Evolutionary conservation across 768 basidiomycete species (phyloP), one percentile per base, ranked within the genome.

Genomic region (Lactarius psammicola): DNA sequence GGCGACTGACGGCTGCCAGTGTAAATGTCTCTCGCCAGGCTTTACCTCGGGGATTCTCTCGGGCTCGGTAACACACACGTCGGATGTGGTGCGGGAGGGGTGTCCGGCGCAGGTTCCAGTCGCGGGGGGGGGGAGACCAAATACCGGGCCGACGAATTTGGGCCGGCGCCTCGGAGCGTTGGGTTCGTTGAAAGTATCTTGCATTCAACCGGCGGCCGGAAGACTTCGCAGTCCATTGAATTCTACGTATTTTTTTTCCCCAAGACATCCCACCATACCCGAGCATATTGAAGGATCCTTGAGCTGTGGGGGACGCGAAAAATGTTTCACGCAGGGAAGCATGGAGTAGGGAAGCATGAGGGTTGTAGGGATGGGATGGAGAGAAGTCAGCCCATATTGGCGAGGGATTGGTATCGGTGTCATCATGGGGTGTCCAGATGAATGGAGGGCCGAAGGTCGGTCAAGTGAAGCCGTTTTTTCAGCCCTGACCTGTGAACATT

Each of bases 401-500:
- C 15, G 11, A 13, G 38, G 17, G 23, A 11, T 30, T 36, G 51
- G 40, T 62, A 38, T 38, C 60, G 60, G 60, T 54, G 51, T 40
- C 9, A 55, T 30, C 53, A 31, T 18, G 17, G 10, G 2, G 30
- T n/a, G 36, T 46, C 23, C 23, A 23, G 44, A 30, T 49, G 31
- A 46, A 60, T 60, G 44, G 31, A 36, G 23, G 23, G 11, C 49
- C 59, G 59, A 51, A n/a, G 18, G 8, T 56, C 62, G 62, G 62
- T 34, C 62, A 44, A 62, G 3, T n/a, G 40, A 62, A 62, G 62
- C 62, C 62, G 62, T 31, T 26, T 31, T 26, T 51, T 49, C n/a
- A 26, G 33, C 26, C 33, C 49, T 20, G 46, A 23, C 33, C 30
- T 26, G 46, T 36, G 46, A 60, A 34, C 30, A 26, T 51, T 49